Base-by-base conservation (phyloP, 1,139 yeast species). In the Suhomyces chickasaworum region DNA sequence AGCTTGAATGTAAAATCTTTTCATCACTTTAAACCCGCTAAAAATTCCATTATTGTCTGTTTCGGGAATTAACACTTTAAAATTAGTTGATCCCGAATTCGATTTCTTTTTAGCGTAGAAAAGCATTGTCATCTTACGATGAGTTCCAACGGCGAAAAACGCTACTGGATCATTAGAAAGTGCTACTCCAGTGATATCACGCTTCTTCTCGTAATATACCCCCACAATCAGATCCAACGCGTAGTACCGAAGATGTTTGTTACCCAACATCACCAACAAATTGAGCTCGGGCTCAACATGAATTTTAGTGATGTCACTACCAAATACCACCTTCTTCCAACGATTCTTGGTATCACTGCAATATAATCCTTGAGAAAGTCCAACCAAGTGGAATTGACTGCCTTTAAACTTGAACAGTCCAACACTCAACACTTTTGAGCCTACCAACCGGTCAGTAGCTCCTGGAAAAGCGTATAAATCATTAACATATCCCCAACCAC, bases 311-410 rank as follows among this genome's bases (percentile, higher is more conserved):
- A 87, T 81, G 42, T 77, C 78, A 7, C 67, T 47, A 17, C 83
- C 65, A 51, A 78, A 76, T 31, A 87, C 64, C 7, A 89, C 78
- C 48, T 80, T 73, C 46, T 71, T 77, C 95, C 96, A 88, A 15
- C 72, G 68, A 39, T 71, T 70, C 44, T 74, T 70, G 51, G 72
- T 67, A 39, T 78, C 78, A 13, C 81, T 71, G 50, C 83, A 75
- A 34, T 75, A 73, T 3, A 82, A 68, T 1, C 78, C 78, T 1
- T 65, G 44, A 2, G 60, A 55, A 13, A 72, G 61, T 2, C 79
- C 78, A 21, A 73, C 57, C 12, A 73, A 59, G 40, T 56, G 60
- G 50, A 60, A 72, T 30, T 47, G 56, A 12, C 50, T 56, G 37
- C 61, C 64, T 57, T 56, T 54, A 43, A 57, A 67, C 21, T 47